Percentiles rank a stretch among this genome's conserved stretches.
Conservation (phyloP, 306 rosid species). For the Casuarina cunninghamiana region DNA sequence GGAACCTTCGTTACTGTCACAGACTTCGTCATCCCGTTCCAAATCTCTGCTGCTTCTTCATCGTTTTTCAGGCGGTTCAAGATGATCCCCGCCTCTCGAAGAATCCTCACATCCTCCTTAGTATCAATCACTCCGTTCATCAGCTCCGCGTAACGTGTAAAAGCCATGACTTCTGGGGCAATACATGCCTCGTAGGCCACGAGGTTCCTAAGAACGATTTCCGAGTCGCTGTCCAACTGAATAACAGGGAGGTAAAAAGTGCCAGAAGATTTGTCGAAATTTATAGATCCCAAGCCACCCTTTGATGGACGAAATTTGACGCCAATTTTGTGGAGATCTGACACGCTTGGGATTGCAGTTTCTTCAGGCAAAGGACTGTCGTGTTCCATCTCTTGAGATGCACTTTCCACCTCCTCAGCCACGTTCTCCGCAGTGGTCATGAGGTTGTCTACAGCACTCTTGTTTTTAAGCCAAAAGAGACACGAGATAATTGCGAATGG, state of each 20-base stretch:
- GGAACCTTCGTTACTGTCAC: constrained; percentile 15
- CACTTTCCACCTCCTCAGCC: constrained; percentile 4
- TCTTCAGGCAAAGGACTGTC: neutral
- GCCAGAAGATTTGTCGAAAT: neutral
- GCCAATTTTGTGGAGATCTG: constrained; percentile 2
- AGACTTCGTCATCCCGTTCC: constrained; percentile 19
- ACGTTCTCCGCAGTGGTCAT: neutral
- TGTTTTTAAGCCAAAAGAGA: neutral
- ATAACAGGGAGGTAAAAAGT: constrained; percentile 7
- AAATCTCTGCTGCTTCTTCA: constrained; percentile 5
- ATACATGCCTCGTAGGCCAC: constrained; percentile 21
- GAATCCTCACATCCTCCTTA: constrained; percentile 15
- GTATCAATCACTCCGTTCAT: constrained; percentile 22
- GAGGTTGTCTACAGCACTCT: neutral
- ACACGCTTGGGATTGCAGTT: constrained; percentile 14
- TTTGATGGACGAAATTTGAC: constrained; percentile 1
- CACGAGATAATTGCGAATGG: neutral
- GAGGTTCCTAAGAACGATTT: constrained; percentile 13
- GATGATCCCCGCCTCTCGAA: constrained; percentile 7
- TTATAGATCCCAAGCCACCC: constrained; percentile 10
- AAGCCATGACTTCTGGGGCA: constrained; percentile 1
- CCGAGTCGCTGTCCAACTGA: constrained; percentile 9
- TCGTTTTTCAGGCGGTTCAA: constrained; percentile 6
- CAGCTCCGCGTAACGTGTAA: constrained; percentile 11
- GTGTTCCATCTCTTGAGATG: neutral